Base-by-base conservation (phyloP, 176 grass and related monocot genomes). In the Avena insularis region DNA sequence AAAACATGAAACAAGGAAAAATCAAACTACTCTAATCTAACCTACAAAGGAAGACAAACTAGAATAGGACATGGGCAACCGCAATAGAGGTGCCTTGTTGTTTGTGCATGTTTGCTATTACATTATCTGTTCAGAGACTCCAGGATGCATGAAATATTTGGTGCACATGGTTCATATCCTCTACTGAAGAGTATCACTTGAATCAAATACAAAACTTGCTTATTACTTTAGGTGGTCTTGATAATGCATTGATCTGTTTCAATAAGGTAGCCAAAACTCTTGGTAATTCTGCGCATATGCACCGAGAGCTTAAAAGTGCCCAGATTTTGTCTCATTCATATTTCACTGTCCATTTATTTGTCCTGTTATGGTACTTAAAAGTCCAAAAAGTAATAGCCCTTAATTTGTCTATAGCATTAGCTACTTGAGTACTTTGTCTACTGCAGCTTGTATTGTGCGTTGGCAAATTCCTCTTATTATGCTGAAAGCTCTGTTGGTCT, bases 341-440 rank as follows among this genome's bases (percentile, higher is more conserved):
- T 66, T 45, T 77, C 11, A n/a, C 31, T 50, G 13, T 25, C 54
- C 19, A 48, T 21, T 47, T 88, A 17, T 69, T 60, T 17, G 10
- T 84, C 46, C 67, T 80, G 40, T 31, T 75, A 17, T 62, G 54
- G 54, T 49, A 29, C 43, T 35, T 0, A 16, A 10, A 64, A 8
- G 1, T 60, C 36, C 0, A 5, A 3, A 16, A 46, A 68, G 15
- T 48, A 66, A 67, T 20, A 29, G 4, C 25, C 84, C 49, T 38
- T 76, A 14, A 50, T 58, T 67, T 84, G 17, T 60, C 21, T 71
- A 21, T 79, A 19, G 13, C 15, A 31, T 84, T 84, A 49, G 33
- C 9, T 40, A 14, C 16, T 8, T 45, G 27, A 51, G 19, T 85
- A 20, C 66, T 48, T 88, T 1, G 31, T 66, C 50, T 38, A 69